Base-by-base conservation (phyloP, 441 rosid species). In the Brassica balearica region DNA sequence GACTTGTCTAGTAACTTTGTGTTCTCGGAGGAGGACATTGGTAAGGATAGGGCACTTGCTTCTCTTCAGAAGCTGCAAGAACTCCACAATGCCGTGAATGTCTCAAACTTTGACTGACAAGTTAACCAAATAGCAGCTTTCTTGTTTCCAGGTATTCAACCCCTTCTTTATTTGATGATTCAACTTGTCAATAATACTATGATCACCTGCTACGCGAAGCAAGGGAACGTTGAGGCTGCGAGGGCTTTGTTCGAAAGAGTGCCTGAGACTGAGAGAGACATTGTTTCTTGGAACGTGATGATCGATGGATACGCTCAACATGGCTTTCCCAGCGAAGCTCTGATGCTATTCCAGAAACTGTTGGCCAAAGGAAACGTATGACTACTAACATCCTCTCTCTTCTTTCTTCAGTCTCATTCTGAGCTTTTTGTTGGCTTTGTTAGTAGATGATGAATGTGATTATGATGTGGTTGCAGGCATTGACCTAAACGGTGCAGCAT, bases 51-150 rank as follows among this genome's bases (percentile, higher is more conserved):
- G 70, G 98, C 99, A 9, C 87, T 92, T 80, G 95, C 95, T 69
- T 93, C 95, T 71, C 85, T 92, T 41, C 99, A 91, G 43, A 92
- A 92, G 88, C 76, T 95, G 86, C 97, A 92, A 78, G 99, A 93
- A 78, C 92, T 95, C 66, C 92, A 93, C 87, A 93, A 93, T 69
- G 86, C 99, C 4, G 99, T 95, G 34, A 85, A 72, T 71, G 85
- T 95, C 82, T 87, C 90, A 55, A 34, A 71, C 96, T 64, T 83
- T 91, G 80, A 90, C 98, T 27, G 80, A 88, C 22, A 80, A 81
- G 76, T 87, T 96, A 88, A 85, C 88, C 2, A 88, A 92, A 75
- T 94, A 93, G 68, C 87, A 83, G 41, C 92, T 93, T 38, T 87
- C 96, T 76, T 81, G 84, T 77, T 93, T 86, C 73, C 92, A 89